Evolutionary conservation across 1,139 yeast species (phyloP), one percentile per base, ranked within the genome.

Genomic region (Magnusiomyces paraingens): DNA sequence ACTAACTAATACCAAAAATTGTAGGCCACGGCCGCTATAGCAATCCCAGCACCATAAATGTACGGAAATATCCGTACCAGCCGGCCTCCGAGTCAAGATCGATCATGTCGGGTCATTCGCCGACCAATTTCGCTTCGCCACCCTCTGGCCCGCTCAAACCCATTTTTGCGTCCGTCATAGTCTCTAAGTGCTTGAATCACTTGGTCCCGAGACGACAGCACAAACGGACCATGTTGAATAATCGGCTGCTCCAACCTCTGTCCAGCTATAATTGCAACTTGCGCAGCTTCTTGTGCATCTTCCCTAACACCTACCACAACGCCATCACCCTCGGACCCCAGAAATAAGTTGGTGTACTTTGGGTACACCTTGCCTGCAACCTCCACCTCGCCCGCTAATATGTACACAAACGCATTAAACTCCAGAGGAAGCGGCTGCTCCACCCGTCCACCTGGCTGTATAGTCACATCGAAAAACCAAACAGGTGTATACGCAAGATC

Each of bases 221-320:
- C 95, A 67, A 87, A 89, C 20, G 96, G 96, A 12, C 97, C 97
- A 66, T 89, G 86, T 67, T 90, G 96, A 43, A 87, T 86, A 54
- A 86, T 77, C 17, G 82, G 79, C 71, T 90, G 96, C 62, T 87
- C 79, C 57, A 89, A 73, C 45, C 80, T 78, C 68, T 86, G 73
- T 51, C 96, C 97, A 41, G 90, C 95, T 58, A 89, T 73, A 36
- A 90, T 63, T 3, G 86, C 81, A 62, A 90, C 82, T 58, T 80
- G 78, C 1, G 82, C 70, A n/a, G 70, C 72, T 36, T 71, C 66
- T 18, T 61, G 52, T 41, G 57, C 60, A 6, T 55, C 52, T 32
- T 64, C 67, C 14, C 62, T 62, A 2, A 65, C 69, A 22, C 58
- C 53, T 46, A 66, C 55, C 45, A 58, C 53, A 29, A 66, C 59